These are phyloP conservation scores for Geotrichum macrosporum DNA, from an alignment of 1,139 yeast species.

Conservation along the genomic window DNA sequence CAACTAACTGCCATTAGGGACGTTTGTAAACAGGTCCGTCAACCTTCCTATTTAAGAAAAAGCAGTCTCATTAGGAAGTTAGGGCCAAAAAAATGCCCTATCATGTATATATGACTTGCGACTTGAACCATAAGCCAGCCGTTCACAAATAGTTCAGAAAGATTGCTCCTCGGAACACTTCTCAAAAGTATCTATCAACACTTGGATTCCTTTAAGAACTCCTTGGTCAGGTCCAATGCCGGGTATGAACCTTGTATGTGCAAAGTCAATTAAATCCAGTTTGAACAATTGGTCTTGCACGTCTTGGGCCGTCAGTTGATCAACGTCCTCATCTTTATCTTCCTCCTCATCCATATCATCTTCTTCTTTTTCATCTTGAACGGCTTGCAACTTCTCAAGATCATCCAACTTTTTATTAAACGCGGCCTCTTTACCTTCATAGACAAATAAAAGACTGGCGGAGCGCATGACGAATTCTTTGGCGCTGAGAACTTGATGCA, in stretches of 20 bases:
- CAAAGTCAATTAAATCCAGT: constrained; percentile 78
- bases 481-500: constrained; percentile 59
- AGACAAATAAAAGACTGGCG: constrained; percentile 68
- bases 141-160: no score
- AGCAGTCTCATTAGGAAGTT: neutral
- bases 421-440: constrained; percentile 56
- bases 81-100: no score
- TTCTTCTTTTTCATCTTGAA: constrained; percentile 33
- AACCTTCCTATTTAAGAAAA: neutral
- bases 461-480: constrained; percentile 66
- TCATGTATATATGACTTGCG: no score
- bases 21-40: neutral
- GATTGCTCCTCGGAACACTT: constrained; percentile 1
- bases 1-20: no score
- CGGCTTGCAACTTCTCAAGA: constrained; percentile 27
- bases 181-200: constrained; percentile 43
- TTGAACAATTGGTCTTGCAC: constrained; percentile 43
- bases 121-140: no score
- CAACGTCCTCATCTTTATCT: constrained; percentile 32
- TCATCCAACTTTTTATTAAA: constrained; percentile 32
- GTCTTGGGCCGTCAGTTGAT: constrained; percentile 30
- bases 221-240: constrained; percentile 72
- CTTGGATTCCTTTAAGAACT: constrained; percentile 61
- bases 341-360: constrained; percentile 32
- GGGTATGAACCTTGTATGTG: constrained; percentile 66